These are phyloP conservation scores for Theileria parva DNA, from an alignment of 169 alveolate genomes.

Conservation along the genomic window DNA sequence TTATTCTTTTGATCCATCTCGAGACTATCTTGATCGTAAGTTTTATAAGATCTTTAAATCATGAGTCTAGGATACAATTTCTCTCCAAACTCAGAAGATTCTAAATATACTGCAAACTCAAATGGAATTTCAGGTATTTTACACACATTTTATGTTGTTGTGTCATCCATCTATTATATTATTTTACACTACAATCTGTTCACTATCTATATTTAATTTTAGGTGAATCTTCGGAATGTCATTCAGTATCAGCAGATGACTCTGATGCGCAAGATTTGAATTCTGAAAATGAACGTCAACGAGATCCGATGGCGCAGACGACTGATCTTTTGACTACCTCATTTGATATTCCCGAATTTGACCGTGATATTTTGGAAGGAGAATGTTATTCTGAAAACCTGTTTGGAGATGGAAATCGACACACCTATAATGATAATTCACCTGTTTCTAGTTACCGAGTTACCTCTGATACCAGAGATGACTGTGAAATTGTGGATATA, in stretches of 20 bases:
- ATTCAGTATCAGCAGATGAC: slow-evolving; percentile 1
- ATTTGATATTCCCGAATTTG: slow-evolving; percentile 1
- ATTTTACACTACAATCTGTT: background rate
- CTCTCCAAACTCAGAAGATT: background rate
- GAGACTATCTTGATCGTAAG: background rate
- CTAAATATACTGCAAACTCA: background rate
- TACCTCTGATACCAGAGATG: slow-evolving; percentile 2
- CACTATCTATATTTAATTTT: background rate
- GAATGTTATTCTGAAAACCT: slow-evolving; percentile 1
- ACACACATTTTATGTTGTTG: background rate
- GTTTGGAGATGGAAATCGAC: slow-evolving; percentile 1
- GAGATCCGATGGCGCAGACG: background rate
- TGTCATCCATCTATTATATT: background rate
- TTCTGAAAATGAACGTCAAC: background rate
- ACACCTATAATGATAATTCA: background rate
- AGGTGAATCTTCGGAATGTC: background rate
- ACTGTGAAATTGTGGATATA: slow-evolving; percentile 27
- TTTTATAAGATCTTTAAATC: no score
- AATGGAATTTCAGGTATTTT: background rate
- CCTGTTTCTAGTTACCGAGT: background rate
- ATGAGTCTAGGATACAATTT: background rate
- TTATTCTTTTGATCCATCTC: background rate
- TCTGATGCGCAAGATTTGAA: background rate
- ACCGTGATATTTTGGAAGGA: background rate
- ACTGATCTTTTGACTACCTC: background rate